Conservation (phyloP, 202 grass and related monocot species). For the Brachypodium distachyon region DNA sequence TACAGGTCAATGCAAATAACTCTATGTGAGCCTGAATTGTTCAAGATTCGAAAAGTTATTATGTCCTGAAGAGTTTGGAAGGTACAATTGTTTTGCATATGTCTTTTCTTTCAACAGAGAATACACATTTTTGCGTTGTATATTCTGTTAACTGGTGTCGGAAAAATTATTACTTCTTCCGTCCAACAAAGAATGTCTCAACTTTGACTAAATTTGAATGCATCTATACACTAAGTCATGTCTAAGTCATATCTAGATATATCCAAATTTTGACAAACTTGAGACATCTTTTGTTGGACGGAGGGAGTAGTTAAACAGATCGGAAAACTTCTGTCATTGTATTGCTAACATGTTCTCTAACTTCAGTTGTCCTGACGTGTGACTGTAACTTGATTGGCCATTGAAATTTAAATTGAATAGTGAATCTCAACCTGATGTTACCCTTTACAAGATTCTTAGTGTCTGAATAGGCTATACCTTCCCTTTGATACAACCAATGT, state of each 20-base stretch:
- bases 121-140: constrained; percentile 7
- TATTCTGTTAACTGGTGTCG: not conserved
- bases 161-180: too few species aligned
- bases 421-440: not conserved
- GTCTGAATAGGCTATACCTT: not conserved
- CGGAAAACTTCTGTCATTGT: too few species aligned
- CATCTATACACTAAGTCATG: too few species aligned
- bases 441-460: not conserved
- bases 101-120: constrained; percentile 20
- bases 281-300: too few species aligned
- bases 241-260: too few species aligned
- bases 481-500: not conserved
- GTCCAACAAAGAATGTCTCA: too few species aligned
- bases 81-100: constrained; percentile 36
- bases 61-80: constrained; percentile 64
- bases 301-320: too few species aligned
- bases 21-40: constrained; percentile 28
- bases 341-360: too few species aligned
- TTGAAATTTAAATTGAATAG: not conserved
- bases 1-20: constrained; percentile 43
- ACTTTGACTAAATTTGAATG: too few species aligned
- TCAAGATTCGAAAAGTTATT: constrained; percentile 73
- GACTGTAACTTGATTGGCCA: not conserved
- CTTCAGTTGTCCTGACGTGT: not conserved
- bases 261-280: too few species aligned